Base-by-base conservation (phyloP, 129 eudicot species). In the Gnaphalium uliginosum region DNA sequence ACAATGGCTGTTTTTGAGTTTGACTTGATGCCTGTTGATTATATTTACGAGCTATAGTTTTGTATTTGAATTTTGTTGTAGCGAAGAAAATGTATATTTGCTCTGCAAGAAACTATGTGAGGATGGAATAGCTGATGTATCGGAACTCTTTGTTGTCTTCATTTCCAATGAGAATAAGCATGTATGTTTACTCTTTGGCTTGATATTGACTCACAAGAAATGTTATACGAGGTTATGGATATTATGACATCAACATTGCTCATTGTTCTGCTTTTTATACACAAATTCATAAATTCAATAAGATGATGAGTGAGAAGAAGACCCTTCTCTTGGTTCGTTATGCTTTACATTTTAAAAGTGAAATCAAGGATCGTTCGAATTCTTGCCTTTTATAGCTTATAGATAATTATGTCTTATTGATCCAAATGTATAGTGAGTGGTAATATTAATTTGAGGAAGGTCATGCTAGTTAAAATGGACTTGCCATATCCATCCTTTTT, bases 51-150 rank as follows among this genome's bases (percentile, higher is more conserved):
- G 37, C 29, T 18, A 53, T 24, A 53, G 18, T 64, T 66, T 66
- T 57, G 2, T 57, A n/a, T 39, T 69, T 79, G 15, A 64, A 23
- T 69, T 79, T 9, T 73, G 67, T 65, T 81, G 60, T 63, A 93
- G 98, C 32, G 98, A 93, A 85, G 98, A 93, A 89, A 93, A 93
- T 77, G 93, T 88, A 21, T 93, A 93, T 73, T 76, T 81, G 80
- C 96, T 93, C 23, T 88, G 91, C 93, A 90, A 90, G 92, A 93
- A 90, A 68, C 82, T 93, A 17, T 66, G 83, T 37, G 74, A 81
- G 29, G 81, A 83, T 66, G 92, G 89, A 77, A 51, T 61, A 19
- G 88, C 89, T 35, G 85, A 87, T 81, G 69, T 81, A 18, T 85
- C 96, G 37, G 97, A 93, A 83, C 88, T 93, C 43, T 93, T 85